Evolutionary conservation across 2,329 filamentous ascomycete species (phyloP), one percentile per base, ranked within the genome.

Genomic region (Lachnellula willkommii): DNA sequence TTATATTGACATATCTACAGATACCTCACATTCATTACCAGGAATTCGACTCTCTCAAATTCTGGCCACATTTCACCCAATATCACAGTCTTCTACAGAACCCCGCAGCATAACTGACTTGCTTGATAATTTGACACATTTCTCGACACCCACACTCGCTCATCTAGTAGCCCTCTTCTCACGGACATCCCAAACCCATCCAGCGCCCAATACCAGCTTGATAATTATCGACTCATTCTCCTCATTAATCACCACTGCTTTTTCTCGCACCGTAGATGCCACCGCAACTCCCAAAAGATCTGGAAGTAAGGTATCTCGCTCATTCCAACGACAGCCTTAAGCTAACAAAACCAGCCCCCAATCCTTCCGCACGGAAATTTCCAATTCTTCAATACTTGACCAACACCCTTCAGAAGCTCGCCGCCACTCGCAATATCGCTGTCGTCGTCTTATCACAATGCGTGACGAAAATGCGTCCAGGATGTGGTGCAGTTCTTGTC

Each of bases 201-300:
- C 91, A 49, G 82, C 87, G 1, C 56, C 70, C 24, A 75, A 77
- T 32, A 86, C 88, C 11, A 79, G 80, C 24, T 75, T 96, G 1
- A 72, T 96, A 39, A 77, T 96, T 12, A 75, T 96, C 60, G 90
- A 95, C 69, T 86, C 86, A 2, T 73, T 95, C 20, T 91, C 91
- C 6, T 83, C 84, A 7, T 77, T 94, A 26, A 78, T 96, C 56
- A 88, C 89, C 62, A 81, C 85, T 53, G 85, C 90, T 35, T 90
- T 95, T 58, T 89, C 89, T 17, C 85, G 84, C 59, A 74, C 74
- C 37, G 69, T 73, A 24, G 76, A 79, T n/a, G n/a, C 58, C 8
- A 53, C 48, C 20, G 22, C 52, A 22, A 62, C 55, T 1, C 52
- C 61, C 1, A 62, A 59, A 37, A 69, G 63, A 39, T 58, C 60